These are phyloP conservation scores for Leersia perrieri DNA, from an alignment of 176 grass and related monocot genomes.

Conservation along the genomic window DNA sequence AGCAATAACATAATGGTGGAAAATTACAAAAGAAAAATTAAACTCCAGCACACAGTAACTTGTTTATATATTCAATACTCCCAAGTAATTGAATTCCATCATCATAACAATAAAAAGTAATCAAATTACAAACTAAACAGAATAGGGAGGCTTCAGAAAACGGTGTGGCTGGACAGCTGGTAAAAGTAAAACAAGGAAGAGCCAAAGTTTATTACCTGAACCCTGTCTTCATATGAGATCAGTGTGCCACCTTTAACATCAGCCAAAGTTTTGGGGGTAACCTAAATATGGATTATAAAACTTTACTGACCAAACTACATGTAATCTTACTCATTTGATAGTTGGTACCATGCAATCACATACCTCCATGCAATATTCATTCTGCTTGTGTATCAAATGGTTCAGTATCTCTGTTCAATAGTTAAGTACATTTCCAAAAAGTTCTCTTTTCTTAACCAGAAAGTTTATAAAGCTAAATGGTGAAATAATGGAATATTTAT, in stretches of 20 bases:
- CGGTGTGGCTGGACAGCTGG: background rate
- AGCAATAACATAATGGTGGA: background rate
- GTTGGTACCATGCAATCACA: background rate
- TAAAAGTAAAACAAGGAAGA: background rate
- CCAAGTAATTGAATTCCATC: background rate
- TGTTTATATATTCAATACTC: background rate
- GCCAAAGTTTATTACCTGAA: conserved; percentile 60
- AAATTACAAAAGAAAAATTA: background rate
- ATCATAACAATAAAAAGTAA: background rate
- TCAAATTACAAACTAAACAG: background rate
- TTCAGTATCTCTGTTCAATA: conserved; percentile 73
- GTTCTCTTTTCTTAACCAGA: background rate
- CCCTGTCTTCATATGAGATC: conserved; percentile 87
- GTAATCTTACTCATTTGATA: background rate
- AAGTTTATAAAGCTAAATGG: background rate
- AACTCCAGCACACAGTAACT: background rate
- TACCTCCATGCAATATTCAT: conserved; percentile 99
- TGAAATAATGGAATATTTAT: conserved; percentile 4
- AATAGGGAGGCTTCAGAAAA: background rate
- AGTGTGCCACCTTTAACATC: conserved; percentile 98
- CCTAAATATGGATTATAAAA: conserved; percentile 46
- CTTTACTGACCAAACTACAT: background rate
- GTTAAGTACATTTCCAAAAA: conserved; percentile 47
- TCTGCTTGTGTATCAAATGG: conserved; percentile 81
- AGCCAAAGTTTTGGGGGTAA: conserved; percentile 90